Evolutionary conservation across 176 grass and related monocot genomes (phyloP).

Genomic region (Saccharum officinarum): DNA sequence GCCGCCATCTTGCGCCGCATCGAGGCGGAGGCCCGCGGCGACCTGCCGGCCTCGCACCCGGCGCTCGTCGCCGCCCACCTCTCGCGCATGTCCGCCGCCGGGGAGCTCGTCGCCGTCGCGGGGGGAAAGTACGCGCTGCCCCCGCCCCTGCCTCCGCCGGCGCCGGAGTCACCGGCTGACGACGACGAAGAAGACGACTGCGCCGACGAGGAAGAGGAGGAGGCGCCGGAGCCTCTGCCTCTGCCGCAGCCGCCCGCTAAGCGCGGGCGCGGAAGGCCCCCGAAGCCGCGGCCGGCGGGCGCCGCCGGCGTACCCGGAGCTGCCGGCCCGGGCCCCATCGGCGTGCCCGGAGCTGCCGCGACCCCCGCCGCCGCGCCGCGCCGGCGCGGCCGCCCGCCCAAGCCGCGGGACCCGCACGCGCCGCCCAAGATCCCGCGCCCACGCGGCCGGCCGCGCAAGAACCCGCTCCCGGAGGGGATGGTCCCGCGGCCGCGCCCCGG

Average conservation of each 20-base stretch:
- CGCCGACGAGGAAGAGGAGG: not conserved
- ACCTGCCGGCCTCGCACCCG: conserved; percentile 55
- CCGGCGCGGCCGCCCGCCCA: conserved; percentile 66
- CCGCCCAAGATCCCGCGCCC: conserved; percentile 70
- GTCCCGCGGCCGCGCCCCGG: conserved; percentile 34
- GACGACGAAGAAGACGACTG: not conserved
- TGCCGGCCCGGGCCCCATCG: not conserved
- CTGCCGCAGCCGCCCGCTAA: conserved; percentile 28
- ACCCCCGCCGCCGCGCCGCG: conserved; percentile 23
- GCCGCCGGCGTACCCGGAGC: not conserved
- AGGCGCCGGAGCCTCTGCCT: not conserved
- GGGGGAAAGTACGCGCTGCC: conserved; percentile 49
- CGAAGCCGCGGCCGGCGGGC: conserved; percentile 45
- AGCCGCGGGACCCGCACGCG: conserved; percentile 61
- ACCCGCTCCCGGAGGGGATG: conserved; percentile 54
- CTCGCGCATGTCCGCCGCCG: conserved; percentile 57
- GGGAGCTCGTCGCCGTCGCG: conserved; percentile 55
- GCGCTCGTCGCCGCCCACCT: conserved; percentile 68
- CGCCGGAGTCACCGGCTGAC: conserved; percentile 26
- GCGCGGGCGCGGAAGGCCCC: conserved; percentile 70
- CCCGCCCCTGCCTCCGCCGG: not conserved
- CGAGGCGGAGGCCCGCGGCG: conserved; percentile 41
- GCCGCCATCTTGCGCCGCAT: conserved; percentile 62
- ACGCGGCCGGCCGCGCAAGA: conserved; percentile 77
- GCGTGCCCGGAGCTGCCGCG: not conserved